Base-by-base conservation (phyloP, 768 basidiomycete genomes). In the Ephemerocybe angulata region DNA sequence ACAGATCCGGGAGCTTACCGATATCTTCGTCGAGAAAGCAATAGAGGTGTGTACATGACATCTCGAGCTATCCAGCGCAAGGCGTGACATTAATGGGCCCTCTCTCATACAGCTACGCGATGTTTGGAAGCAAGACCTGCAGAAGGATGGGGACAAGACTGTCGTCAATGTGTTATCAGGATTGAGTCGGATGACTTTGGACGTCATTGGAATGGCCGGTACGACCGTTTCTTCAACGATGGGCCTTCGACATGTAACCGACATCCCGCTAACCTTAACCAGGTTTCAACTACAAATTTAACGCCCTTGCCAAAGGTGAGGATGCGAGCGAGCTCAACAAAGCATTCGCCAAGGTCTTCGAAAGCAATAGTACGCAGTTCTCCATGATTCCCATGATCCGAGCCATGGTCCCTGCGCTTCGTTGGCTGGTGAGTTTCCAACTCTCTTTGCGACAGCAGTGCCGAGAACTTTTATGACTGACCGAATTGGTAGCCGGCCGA, bases 171-270 rank as follows among this genome's bases (percentile, higher is more conserved):
- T 82, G 2, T 69, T 86, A 33, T 70, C 75, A 1, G 90, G 84
- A 83, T 72, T 90, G 1, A 83, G 80, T 38, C 79, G 80, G 33
- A 77, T 79, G 29, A 88, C 88, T 3, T 74, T 91, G 4, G 90
- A 91, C 60, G 79, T 88, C 53, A 89, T 93, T 50, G 89, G 88
- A 8, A 73, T 86, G 41, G 84, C 74, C 72, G 84, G 86, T 60
- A 71, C 68, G 60, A n/a, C n/a, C 21, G 17, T 7, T 50, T 1
- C 29, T 35, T 80, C 77, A 60, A 63, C 17, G 21, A n/a, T n/a
- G 10, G 6, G 22, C 40, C 2, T 44, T 15, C 3, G 11, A 19
- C n/a, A 25, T 41, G 17, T 22, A 35, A 17, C 28, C 27, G 33
- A 19, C 33, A 19, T n/a, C n/a, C n/a, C n/a, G n/a, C n/a, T n/a